Base-by-base conservation (phyloP, 1,284 basidiomycete genomes). In the Cystobasidiaceae sp. region DNA sequence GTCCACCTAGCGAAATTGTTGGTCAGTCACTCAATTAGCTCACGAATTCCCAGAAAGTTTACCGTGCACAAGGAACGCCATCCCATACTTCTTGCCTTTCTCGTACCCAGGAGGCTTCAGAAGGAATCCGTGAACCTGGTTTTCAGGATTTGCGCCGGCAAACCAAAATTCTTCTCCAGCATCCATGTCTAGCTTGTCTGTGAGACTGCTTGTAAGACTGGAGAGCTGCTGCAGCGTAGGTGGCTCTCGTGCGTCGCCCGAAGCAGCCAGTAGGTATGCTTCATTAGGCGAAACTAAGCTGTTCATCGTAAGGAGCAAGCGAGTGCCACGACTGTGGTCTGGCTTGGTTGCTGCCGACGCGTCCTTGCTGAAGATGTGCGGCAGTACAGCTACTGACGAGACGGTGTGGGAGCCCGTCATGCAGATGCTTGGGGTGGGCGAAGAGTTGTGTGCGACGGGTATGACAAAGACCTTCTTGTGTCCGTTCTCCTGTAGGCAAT, bases 131-230 rank as follows among this genome's bases (percentile, higher is more conserved):
- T 93, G 90, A 21, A 94, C 85, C 82, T 75, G 72, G 82, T 83
- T 13, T 81, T 83, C 71, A 83, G 49, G 58, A 23, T 78, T 78
- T 3, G 87, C 88, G 11, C 92, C 92, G 61, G 84, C 82, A 79
- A 93, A 94, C 85, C 86, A 91, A 73, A 94, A 87, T 65, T 88
- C 84, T 72, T 93, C 86, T 5, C 86, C 87, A 6, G 75, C 71
- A 57, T 79, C 78, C 39, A 93, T 79, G 11, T 77, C 5, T 23
- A 70, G 70, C 74, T 86, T 85, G 1, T 77, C 81, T 62, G 82
- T 78, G 33, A 94, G 78, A 1, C 79, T 80, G 3, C 80, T 32
- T 2, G 71, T 69, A 28, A 71, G 49, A 17, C 45, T 60, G 2
- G 70, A 68, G 5, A 45, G 27, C 9, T 43, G 67, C 27, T 68